Evolutionary conservation across 2,329 filamentous ascomycete species (phyloP), one percentile per base, ranked within the genome.

Genomic region (Coniochaeta ligniaria): DNA sequence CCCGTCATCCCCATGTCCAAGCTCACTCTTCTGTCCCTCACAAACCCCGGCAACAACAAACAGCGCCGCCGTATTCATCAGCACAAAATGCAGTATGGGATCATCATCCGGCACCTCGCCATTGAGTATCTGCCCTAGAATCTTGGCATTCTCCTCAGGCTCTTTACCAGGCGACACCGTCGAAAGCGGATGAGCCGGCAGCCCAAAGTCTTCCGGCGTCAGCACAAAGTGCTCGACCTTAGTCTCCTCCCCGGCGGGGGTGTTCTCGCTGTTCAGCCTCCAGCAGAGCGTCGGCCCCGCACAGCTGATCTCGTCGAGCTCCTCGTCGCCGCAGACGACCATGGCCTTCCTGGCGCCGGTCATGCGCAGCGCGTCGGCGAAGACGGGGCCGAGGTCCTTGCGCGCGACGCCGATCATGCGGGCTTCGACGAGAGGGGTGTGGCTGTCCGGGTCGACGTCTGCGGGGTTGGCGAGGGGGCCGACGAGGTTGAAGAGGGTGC

Each of bases 401-500:
- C 95, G 86, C 17, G 93, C 94, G 31, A 99, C 94, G 63, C 95
- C 95, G n/a, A 99, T 85, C 61, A 99, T 85, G 33, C 95, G 87
- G 14, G 93, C 92, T 77, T 99, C 95, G 62, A 99, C 85, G 38
- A 84, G 79, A 6, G 69, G 61, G 3, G 58, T 22, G 41, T 20
- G 17, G 20, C 38, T 28, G 22, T 47, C 35, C 38, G 59, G 55
- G 60, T 61, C 74, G 67, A 87, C 85, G 69, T 97, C 91, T 20
- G 96, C 84, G 0, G 95, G 95, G 74, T 98, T 98, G 54, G 92
- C 90, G 31, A 99, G 80, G 0, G 95, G 95, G 0, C 95, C 95
- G 57, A 99, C 83, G 17, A 99, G 85, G 76, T 99, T 99, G 85
- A 99, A 99, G 66, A 99, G 94, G 1, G 95, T 99, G 68, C 95